Evolutionary conservation across 2,329 filamentous ascomycete genomes (phyloP).

Genomic region (Xylariaceae sp.): DNA sequence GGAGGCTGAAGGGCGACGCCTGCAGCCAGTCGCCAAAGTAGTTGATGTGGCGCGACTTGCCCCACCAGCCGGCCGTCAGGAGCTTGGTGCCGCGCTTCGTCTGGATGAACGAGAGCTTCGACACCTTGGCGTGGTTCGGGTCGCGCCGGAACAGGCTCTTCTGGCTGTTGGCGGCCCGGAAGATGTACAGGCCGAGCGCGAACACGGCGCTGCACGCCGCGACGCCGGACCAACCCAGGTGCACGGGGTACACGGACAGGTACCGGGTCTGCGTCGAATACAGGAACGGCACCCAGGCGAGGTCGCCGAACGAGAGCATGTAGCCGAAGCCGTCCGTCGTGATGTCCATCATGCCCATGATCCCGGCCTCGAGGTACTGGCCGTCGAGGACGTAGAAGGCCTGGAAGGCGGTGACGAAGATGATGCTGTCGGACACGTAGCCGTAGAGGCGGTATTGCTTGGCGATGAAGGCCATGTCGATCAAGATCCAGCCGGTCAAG

Average conservation of each 20-base stretch:
- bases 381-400: conserved; percentile 79
- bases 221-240: conserved; percentile 65
- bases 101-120: conserved; percentile 78
- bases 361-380: conserved; percentile 79
- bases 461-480: conserved; percentile 79
- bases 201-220: conserved; percentile 62
- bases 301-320: conserved; percentile 90
- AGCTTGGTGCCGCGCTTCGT: conserved; percentile 78
- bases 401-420: conserved; percentile 74
- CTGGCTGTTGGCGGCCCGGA: conserved; percentile 85
- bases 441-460: conserved; percentile 85
- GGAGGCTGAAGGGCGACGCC: conserved; percentile 83
- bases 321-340: conserved; percentile 90
- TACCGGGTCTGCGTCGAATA: conserved; percentile 84
- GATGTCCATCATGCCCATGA: conserved; percentile 92
- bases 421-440: conserved; percentile 78
- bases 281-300: conserved; percentile 87
- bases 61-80: conserved; percentile 20
- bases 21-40: conserved; percentile 95
- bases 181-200: conserved; percentile 73
- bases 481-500: conserved; percentile 80
- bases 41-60: conserved; percentile 75
- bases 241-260: conserved; percentile 72
- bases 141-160: conserved; percentile 93
- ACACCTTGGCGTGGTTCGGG: conserved; percentile 74